Conservation (phyloP, 2,329 filamentous ascomycete genomes). For the Penicillium sp. region DNA sequence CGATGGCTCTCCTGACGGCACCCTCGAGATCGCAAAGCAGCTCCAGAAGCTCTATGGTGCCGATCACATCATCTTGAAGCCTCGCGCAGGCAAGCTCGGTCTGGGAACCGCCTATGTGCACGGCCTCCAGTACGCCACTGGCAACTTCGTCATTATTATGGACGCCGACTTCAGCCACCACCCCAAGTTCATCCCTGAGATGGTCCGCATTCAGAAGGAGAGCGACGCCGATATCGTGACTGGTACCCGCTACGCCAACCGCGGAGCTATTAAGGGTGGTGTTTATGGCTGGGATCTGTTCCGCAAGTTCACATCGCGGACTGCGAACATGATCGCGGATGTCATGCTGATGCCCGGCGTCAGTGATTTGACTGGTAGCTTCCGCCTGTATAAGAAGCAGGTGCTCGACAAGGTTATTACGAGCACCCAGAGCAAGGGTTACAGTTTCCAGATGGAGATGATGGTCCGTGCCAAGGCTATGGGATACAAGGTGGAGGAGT, state of each 20-base stretch:
- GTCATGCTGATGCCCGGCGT: conserved; percentile 91
- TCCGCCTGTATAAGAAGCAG: conserved; percentile 88
- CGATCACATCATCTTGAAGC: conserved; percentile 77
- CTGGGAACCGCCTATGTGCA: conserved; percentile 96
- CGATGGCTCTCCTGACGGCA: conserved; percentile 95
- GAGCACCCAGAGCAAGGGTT: conserved; percentile 92
- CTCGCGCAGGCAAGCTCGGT: conserved; percentile 92
- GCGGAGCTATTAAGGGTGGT: conserved; percentile 64
- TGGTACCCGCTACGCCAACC: conserved; percentile 86
- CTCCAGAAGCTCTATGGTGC: conserved; percentile 80
- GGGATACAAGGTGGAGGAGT: conserved; percentile 91
- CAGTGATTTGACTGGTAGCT: conserved; percentile 92
- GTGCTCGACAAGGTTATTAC: conserved; percentile 88
- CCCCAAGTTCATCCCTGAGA: conserved; percentile 96
- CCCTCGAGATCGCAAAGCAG: conserved; percentile 84
- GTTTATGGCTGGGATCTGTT: conserved; percentile 98
- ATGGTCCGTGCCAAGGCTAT: conserved; percentile 96
- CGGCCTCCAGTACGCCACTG: conserved; percentile 83
- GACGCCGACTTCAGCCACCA: conserved; percentile 99
- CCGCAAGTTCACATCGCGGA: conserved; percentile 68
- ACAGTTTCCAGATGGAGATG: conserved; percentile 99
- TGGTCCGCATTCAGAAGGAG: conserved; percentile 78
- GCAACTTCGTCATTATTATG: conserved; percentile 99
- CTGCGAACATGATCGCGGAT: conserved; percentile 94
- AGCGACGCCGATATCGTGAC: conserved; percentile 94